Conservation (phyloP, 2,329 filamentous ascomycete genomes). For the Exophiala sp. region DNA sequence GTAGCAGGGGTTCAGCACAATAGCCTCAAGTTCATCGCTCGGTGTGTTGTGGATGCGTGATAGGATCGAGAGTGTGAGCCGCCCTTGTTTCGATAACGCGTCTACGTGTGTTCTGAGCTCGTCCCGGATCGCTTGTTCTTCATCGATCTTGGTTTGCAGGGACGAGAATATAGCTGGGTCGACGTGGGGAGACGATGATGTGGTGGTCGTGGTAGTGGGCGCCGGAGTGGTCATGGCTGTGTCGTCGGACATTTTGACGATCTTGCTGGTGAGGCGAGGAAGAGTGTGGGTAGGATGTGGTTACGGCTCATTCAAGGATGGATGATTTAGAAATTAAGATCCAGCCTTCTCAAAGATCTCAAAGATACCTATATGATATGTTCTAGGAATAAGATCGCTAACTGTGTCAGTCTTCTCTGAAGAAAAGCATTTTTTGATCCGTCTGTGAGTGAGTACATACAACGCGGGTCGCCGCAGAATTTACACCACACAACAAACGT, state of each 20-base stretch:
- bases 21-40: slow-evolving; percentile 55
- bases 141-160: slow-evolving; percentile 82
- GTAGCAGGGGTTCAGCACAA: slow-evolving; percentile 64
- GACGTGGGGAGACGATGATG: slow-evolving; percentile 50
- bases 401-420: too few species aligned
- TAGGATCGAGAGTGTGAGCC: slow-evolving; percentile 73
- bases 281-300: too few species aligned
- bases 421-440: too few species aligned
- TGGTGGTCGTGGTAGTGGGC: slow-evolving; percentile 10
- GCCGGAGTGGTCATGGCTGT: slow-evolving; percentile 19
- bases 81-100: slow-evolving; percentile 71
- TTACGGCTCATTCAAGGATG: too few species aligned
- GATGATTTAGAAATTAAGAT: too few species aligned
- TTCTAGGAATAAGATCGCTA: too few species aligned
- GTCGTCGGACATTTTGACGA: slow-evolving; percentile 17
- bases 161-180: slow-evolving; percentile 79
- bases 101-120: slow-evolving; percentile 76
- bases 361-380: too few species aligned
- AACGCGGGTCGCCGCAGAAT: background rate
- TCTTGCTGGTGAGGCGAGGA: background rate
- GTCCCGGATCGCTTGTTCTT: slow-evolving; percentile 75
- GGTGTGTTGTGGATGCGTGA: slow-evolving; percentile 87
- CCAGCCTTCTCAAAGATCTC: too few species aligned
- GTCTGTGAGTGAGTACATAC: too few species aligned
- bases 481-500: background rate